These are phyloP conservation scores for Chalara sp. DNA, from an alignment of 2,329 filamentous ascomycete species.

Conservation along the genomic window DNA sequence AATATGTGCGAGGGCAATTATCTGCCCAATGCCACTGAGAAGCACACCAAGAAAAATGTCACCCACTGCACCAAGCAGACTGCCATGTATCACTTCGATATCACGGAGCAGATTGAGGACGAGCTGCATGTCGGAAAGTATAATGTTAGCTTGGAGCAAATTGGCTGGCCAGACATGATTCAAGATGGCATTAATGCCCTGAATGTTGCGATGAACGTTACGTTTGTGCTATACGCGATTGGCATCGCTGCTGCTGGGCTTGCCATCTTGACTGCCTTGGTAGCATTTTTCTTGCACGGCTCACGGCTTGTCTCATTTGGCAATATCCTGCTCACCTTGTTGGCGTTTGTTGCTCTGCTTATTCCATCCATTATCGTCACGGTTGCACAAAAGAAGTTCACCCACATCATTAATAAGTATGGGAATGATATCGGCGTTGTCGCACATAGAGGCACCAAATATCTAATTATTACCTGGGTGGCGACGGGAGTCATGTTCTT, in stretches of 20 bases:
- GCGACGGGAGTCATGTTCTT: constrained; percentile 39
- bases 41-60: constrained; percentile 41
- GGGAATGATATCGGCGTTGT: constrained; percentile 25
- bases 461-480: constrained; percentile 53
- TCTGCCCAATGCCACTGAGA: constrained; percentile 25
- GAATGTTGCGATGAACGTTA: constrained; percentile 40
- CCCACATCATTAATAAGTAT: constrained; percentile 37
- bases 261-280: constrained; percentile 38
- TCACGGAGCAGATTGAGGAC: constrained; percentile 39
- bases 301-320: constrained; percentile 39
- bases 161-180: constrained; percentile 51
- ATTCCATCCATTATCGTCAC: constrained; percentile 70
- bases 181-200: constrained; percentile 45
- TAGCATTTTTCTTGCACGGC: constrained; percentile 34
- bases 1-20: constrained; percentile 48
- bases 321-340: constrained; percentile 40
- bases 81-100: constrained; percentile 49
- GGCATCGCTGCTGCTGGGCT: constrained; percentile 45
- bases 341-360: constrained; percentile 50
- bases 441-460: constrained; percentile 41
- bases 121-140: constrained; percentile 36
- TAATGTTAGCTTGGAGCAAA: constrained; percentile 39
- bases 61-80: constrained; percentile 46
- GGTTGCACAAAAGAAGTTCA: constrained; percentile 49
- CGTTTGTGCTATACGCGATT: constrained; percentile 53